Conservation (phyloP, 306 rosid genomes). For the Vigna trinervia region DNA sequence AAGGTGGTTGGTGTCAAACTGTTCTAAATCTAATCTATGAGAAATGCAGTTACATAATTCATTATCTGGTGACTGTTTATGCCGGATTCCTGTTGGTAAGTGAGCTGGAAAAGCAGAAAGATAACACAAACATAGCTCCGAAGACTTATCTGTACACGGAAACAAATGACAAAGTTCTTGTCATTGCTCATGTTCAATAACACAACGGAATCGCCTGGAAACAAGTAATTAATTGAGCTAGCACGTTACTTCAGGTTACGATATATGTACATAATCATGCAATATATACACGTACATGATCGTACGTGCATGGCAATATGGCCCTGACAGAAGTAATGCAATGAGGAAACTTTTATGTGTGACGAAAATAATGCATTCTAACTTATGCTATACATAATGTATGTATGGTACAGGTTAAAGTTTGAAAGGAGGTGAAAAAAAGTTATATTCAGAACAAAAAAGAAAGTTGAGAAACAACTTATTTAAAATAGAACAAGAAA, state of each 20-base stretch:
- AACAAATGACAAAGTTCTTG: conserved; percentile 15
- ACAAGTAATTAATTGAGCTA: not conserved
- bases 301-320: not conserved
- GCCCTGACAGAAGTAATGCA: not conserved
- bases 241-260: not conserved
- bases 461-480: too few relatives aligned
- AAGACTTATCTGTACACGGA: not conserved
- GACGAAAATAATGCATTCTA: conserved; percentile 18
- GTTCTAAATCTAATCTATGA: not conserved
- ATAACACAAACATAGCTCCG: not conserved
- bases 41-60: not conserved
- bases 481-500: too few relatives aligned
- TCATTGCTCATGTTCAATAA: not conserved
- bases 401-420: conserved; percentile 9
- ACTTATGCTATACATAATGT: conserved; percentile 20
- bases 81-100: not conserved
- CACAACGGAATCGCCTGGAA: not conserved
- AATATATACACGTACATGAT: not conserved
- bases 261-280: not conserved
- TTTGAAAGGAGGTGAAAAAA: too few relatives aligned
- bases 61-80: not conserved
- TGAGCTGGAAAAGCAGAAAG: conserved; percentile 6
- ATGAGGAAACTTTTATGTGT: conserved; percentile 8
- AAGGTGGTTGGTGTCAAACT: not conserved
- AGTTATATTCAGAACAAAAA: too few relatives aligned